Evolutionary conservation across 768 basidiomycete species (phyloP).

Genomic region (Rhodocollybia butyracea): DNA sequence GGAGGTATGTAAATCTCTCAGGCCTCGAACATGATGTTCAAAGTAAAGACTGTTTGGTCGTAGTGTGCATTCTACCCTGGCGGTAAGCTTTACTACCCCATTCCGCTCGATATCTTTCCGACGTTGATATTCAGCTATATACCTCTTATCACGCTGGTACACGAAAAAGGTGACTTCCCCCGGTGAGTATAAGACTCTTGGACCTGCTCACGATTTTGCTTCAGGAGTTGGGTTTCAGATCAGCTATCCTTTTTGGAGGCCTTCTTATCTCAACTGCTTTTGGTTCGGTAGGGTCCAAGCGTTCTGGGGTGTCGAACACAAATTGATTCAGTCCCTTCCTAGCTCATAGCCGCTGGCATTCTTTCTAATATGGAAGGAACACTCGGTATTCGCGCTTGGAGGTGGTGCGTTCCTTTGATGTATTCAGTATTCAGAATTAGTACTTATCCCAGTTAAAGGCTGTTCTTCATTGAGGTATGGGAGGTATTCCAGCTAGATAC

Average conservation of each 20-base stretch:
- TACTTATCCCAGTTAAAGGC: conserved; percentile 31
- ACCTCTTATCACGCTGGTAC: conserved; percentile 52
- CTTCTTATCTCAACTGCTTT: conserved; percentile 65
- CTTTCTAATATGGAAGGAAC: conserved; percentile 66
- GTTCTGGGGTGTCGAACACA: too few species aligned
- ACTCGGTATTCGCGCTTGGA: conserved; percentile 65
- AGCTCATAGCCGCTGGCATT: conserved; percentile 77
- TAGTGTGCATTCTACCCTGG: conserved; percentile 68
- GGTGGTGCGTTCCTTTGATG: conserved; percentile 48
- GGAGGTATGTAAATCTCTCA: conserved; percentile 33
- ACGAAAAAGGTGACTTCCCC: conserved; percentile 44
- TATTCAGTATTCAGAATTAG: neutral
- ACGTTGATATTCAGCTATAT: conserved; percentile 22
- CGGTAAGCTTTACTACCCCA: conserved; percentile 26
- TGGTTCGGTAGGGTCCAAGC: conserved; percentile 46
- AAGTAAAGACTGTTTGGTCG: neutral
- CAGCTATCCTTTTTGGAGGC: conserved; percentile 58
- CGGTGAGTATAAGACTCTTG: neutral
- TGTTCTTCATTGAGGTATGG: conserved; percentile 69
- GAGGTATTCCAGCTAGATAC: too few species aligned
- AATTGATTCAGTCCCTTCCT: neutral
- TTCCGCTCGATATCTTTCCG: neutral
- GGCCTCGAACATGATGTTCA: neutral
- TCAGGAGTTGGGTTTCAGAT: conserved; percentile 64
- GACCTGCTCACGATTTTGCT: neutral